Conservation (phyloP, 2,329 filamentous ascomycete species). For the Xylaria digitata region DNA sequence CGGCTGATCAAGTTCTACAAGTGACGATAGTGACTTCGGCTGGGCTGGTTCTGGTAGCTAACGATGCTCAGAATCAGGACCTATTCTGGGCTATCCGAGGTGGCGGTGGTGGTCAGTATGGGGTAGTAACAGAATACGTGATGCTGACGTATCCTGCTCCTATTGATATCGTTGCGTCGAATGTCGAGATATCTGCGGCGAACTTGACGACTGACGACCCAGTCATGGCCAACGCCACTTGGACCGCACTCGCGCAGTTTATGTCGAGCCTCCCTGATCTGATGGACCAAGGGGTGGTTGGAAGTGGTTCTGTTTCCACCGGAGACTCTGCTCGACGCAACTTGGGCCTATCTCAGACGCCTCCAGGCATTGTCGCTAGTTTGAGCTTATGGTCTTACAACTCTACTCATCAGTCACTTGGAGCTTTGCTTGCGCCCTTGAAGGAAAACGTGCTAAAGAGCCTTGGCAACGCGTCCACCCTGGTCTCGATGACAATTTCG, state of each 20-base stretch:
- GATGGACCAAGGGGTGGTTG: conserved; percentile 6
- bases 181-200: neutral
- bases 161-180: neutral
- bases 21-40: conserved; percentile 37
- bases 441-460: neutral
- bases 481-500: neutral
- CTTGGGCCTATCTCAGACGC: neutral
- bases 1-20: conserved; percentile 56
- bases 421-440: neutral
- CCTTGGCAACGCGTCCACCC: neutral
- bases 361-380: neutral
- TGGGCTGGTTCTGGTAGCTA: conserved; percentile 52
- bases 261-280: conserved; percentile 8
- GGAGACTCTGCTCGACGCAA: neutral
- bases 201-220: neutral
- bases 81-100: conserved; percentile 66
- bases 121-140: conserved; percentile 51
- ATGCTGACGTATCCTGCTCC: conserved; percentile 8
- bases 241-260: neutral
- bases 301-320: neutral
- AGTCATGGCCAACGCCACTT: neutral
- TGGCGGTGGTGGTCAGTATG: conserved; percentile 63
- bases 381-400: conserved; percentile 4
- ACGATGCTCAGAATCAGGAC: conserved; percentile 56
- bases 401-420: neutral